Evolutionary conservation across 179 eudicot species (phyloP), one percentile per base, ranked within the genome.

Genomic region (Corrigiola litoralis): DNA sequence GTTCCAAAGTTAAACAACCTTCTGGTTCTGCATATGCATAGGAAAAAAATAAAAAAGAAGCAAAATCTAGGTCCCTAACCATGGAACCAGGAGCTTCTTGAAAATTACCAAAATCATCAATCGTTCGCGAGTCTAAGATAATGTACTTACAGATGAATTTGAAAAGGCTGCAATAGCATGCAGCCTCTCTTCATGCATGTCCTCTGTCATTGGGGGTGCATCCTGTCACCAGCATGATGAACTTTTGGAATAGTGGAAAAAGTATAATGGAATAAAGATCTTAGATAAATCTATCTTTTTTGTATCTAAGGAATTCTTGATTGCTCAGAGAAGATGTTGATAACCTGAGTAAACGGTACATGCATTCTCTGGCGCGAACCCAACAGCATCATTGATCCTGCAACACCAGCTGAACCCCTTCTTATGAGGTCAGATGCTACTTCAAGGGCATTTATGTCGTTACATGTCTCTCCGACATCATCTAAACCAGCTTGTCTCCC

Each of bases 141-240:
- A 5, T 32, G 36, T 49, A 75, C 98, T 84, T 79, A 90, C 99
- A 61, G 69, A 79, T 37, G 92, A 85, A 76, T 80, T 79, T 24
- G 85, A 85, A 63, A 84, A 82, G 72, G 86, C 92, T 75, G 87
- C 94, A 60, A 85, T 84, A 48, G 91, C 99, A 53, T 65, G 84
- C 29, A 94, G 74, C 66, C 95, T 78, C 72, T 94, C 99, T 75
- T 94, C 98, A 75, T 91, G 99, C 96, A 95, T 95, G 72, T 95
- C 97, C 81, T 94, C 99, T 6, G 99, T 95, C 99, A 95, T 95
- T 62, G 80, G 84, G 62, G 97, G 96, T 58, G 96, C 79, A 61
- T 95, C 95, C 99, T 90, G 66, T 58, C 66, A 71, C 33, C 61
- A 65, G 28, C 58, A 47, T 34, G 1, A 18, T 72, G 21, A 45